A percentile compares a stretch with the other conserved stretches of the same genome.
Conservation (phyloP, 176 grass and related monocot species). For the Zoysia pacifica region DNA sequence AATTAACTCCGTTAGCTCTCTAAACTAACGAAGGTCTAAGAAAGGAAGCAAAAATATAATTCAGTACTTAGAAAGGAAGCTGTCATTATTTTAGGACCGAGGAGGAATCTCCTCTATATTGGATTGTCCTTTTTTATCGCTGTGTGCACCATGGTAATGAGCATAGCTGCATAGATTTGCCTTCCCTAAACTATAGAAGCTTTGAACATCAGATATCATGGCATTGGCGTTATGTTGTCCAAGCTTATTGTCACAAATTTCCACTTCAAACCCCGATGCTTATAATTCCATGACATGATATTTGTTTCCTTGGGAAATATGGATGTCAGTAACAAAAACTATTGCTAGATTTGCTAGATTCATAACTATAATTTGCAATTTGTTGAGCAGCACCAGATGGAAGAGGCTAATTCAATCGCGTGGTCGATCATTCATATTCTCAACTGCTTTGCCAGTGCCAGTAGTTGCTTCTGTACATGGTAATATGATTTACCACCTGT, state of each 20-base stretch:
- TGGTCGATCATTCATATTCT: conserved; percentile 93
- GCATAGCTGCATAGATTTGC: background rate
- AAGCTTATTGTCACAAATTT: conserved; percentile 20
- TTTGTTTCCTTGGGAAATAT: background rate
- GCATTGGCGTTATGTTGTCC: background rate
- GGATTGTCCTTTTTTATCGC: background rate
- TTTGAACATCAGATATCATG: conserved; percentile 8
- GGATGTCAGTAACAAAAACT: background rate
- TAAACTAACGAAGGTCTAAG: no score
- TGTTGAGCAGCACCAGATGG: conserved; percentile 76
- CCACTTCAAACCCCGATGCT: background rate
- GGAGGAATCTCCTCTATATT: background rate
- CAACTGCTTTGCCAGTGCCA: conserved; percentile 78
- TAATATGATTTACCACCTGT: conserved; percentile 46
- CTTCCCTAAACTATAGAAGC: background rate
- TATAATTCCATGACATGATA: background rate
- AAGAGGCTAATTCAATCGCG: conserved; percentile 86
- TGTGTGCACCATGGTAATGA: background rate
- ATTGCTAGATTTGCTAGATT: background rate
- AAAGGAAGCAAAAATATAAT: no score
- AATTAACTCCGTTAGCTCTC: no score
- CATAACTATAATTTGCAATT: conserved; percentile 32
- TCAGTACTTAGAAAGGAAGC: no score
- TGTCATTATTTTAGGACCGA: no score
- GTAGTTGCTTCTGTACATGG: conserved; percentile 79